These are phyloP conservation scores for Avena eriantha DNA, from an alignment of 176 grass and related monocot species.

Conservation along the genomic window DNA sequence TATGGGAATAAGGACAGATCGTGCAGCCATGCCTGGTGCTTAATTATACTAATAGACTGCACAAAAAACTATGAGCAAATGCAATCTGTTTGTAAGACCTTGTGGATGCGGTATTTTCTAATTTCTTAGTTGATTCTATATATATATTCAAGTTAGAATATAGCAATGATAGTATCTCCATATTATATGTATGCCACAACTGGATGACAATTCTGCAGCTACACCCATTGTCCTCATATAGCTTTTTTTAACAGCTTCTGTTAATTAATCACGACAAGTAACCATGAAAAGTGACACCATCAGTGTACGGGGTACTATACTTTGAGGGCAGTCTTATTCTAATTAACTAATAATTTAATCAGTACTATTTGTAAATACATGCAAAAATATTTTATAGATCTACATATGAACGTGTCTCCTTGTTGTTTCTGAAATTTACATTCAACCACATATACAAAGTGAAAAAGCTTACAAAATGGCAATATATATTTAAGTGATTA, in stretches of 20 bases:
- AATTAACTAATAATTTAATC: not conserved
- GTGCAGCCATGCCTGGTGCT: constrained; percentile 41
- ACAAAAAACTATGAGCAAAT: constrained; percentile 26
- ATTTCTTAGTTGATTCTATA: not conserved
- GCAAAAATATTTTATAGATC: not conserved
- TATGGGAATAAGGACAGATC: constrained; percentile 45
- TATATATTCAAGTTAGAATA: constrained; percentile 10
- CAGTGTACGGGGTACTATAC: not conserved
- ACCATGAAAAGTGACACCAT: not conserved
- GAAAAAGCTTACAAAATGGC: not conserved
- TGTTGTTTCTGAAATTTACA: not conserved
- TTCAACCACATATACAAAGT: not conserved
- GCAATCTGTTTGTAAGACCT: constrained; percentile 25
- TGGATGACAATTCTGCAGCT: not conserved
- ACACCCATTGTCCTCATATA: not conserved
- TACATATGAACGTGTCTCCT: not conserved
- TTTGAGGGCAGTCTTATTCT: constrained; percentile 2
- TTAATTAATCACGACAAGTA: not conserved
- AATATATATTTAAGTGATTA: not conserved
- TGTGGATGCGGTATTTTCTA: not conserved
- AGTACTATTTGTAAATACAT: not conserved
- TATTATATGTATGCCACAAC: constrained; percentile 5
- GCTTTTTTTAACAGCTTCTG: not conserved
- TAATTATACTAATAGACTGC: constrained; percentile 28
- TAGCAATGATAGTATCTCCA: constrained; percentile 25